Conservation (phyloP, 108 stramenopile species). For the Discostella stelligeroides region DNA sequence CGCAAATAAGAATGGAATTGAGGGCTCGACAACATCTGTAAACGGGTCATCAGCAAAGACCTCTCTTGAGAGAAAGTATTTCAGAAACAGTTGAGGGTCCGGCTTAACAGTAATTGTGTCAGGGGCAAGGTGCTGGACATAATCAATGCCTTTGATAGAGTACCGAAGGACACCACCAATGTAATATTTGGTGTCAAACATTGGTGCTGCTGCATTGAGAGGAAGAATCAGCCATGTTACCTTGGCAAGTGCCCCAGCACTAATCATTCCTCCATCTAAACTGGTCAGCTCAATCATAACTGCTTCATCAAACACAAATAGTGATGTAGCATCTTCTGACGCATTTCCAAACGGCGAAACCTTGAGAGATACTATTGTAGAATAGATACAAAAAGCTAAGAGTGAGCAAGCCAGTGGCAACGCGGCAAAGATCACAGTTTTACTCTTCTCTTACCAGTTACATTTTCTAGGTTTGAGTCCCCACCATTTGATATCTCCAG, state of each 20-base stretch:
- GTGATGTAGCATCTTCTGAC: slow-evolving; percentile 25
- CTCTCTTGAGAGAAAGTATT: slow-evolving; percentile 39
- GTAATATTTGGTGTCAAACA: slow-evolving; percentile 39
- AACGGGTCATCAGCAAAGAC: slow-evolving; percentile 42
- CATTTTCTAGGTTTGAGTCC: slow-evolving; percentile 18
- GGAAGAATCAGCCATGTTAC: slow-evolving; percentile 42
- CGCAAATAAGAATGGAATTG: slow-evolving; percentile 31
- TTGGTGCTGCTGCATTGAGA: slow-evolving; percentile 35
- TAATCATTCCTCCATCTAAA: slow-evolving; percentile 27
- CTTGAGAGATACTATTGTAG: slow-evolving; percentile 15
- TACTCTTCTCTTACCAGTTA: slow-evolving; percentile 26
- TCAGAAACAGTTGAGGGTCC: slow-evolving; percentile 41
- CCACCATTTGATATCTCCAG: slow-evolving; percentile 36
- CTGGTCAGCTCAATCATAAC: slow-evolving; percentile 21
- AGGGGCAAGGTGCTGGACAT: slow-evolving; percentile 22
- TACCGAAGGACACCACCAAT: slow-evolving; percentile 33
- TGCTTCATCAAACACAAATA: slow-evolving; percentile 39
- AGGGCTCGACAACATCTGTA: slow-evolving; percentile 16
- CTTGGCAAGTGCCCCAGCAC: slow-evolving; percentile 12
- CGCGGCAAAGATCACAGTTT: background rate
- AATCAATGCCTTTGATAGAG: slow-evolving; percentile 31
- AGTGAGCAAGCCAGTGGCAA: background rate
- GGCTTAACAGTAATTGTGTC: slow-evolving; percentile 39
- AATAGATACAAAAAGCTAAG: slow-evolving; percentile 15
- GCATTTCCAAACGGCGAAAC: slow-evolving; percentile 30